phyloP scores from a whole-genome alignment of 1,139 yeast species.

The Blastobotrys aristatus region DNA sequence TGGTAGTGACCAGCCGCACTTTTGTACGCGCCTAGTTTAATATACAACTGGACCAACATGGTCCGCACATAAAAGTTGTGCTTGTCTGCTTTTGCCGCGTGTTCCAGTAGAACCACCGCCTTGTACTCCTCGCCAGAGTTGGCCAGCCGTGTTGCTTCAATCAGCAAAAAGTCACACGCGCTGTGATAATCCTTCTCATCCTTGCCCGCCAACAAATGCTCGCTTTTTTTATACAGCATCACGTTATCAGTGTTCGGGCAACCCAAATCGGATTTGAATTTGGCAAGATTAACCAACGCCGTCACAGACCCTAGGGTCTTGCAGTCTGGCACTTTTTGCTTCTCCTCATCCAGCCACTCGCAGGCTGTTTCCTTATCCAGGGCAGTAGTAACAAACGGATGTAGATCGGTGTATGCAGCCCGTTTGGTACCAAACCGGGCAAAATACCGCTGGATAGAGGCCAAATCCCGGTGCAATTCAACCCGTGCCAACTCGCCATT shows the following conservation, averaged over 20 bases:
- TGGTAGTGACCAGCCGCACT: constrained; percentile 50
- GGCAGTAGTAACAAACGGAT: constrained; percentile 30
- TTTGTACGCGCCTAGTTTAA: constrained; percentile 51
- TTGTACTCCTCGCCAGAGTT: constrained; percentile 23
- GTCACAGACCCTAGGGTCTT: constrained; percentile 34
- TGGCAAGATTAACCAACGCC: constrained; percentile 47
- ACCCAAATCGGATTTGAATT: constrained; percentile 36
- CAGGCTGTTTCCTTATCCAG: neutral
- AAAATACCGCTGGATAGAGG: constrained; percentile 42
- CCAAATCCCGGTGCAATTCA: constrained; percentile 32
- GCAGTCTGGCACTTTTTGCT: constrained; percentile 17
- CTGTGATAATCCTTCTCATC: constrained; percentile 57
- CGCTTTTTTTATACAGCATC: constrained; percentile 37
- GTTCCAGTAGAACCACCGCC: constrained; percentile 45
- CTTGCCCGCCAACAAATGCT: constrained; percentile 35
- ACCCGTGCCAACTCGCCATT: constrained; percentile 54
- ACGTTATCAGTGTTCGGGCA: constrained; percentile 19
- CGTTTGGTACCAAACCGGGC: constrained; percentile 44
- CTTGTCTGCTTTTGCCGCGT: constrained; percentile 46
- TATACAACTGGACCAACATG: constrained; percentile 67
- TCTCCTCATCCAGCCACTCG: constrained; percentile 9
- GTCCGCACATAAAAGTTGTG: constrained; percentile 63
- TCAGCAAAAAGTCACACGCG: constrained; percentile 58
- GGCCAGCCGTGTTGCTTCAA: constrained; percentile 36
- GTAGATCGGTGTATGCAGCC: constrained; percentile 59